Evolutionary conservation across 1,139 yeast genomes (phyloP), one percentile per base, ranked within the genome.

Genomic region (Yamadazyma mexicana): DNA sequence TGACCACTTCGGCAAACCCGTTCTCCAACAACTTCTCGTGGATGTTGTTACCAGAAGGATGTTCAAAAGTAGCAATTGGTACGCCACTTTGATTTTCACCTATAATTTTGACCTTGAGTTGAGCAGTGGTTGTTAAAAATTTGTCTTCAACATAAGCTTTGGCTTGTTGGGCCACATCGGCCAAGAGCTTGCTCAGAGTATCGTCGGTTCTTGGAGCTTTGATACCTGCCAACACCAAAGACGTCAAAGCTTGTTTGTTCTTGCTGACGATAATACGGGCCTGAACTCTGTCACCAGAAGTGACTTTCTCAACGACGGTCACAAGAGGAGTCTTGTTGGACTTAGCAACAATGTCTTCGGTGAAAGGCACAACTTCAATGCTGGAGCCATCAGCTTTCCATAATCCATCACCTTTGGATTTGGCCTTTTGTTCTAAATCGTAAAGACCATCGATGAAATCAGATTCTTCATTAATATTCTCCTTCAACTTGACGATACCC

Each of bases 1-100:
- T 95, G 17, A 83, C 79, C 40, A 87, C 78, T 49, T 81, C 81
- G 7, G 84, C 95, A 32, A 81, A 70, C 8, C 96, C 96, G 43
- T 69, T 72, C 45, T 76, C 79, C 46, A 87, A 69, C 46, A 87
- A 63, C 49, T 79, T 77, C 50, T 81, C 83, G 45, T 85, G 80
- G 51, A 87, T 82, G 44, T 63, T 63, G 54, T 86, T 85, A 9
- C 77, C 78, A 6, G 95, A 89, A 10, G 87, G 84, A 40, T 88
- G 91, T 50, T 81, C 81, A 38, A 77, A 61, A 30, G 79, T 52
- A 6, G 73, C 85, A 42, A 83, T 75, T 10, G 91, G 83, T 6
- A 83, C 65, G 8, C 87, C 91, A 22, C 69, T 62, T 44, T 80
- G 78, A 35, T 76, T 77, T 49, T 76, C 77, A 27, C 89, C 91